Percentiles rank a stretch among this genome's conserved stretches.
phyloP scores from a whole-genome alignment of 495 filamentous ascomycete species.

The Trichocladium uniseriatum region DNA sequence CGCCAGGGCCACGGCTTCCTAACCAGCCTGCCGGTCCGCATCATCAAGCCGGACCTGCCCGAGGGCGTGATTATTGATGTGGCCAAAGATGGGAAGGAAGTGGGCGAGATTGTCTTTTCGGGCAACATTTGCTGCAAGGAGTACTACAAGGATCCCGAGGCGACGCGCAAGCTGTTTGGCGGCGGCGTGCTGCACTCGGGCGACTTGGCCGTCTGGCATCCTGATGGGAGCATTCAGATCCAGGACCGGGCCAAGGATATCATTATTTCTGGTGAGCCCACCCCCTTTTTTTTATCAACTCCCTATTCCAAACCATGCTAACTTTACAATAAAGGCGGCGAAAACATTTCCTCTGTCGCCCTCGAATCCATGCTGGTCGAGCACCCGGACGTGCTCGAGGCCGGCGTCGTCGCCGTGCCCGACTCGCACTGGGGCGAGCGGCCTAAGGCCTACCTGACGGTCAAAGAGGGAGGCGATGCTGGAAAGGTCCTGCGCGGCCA shows the following conservation, averaged over 20 bases:
- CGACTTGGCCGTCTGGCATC: constrained; percentile 85
- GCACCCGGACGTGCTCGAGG: constrained; percentile 84
- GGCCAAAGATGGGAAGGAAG: constrained; percentile 68
- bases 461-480: constrained; percentile 44
- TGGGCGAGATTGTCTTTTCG: constrained; percentile 83
- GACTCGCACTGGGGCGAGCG: constrained; percentile 92
- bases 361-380: constrained; percentile 86
- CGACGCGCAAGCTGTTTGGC: constrained; percentile 77
- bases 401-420: constrained; percentile 77
- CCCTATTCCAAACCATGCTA: not conserved
- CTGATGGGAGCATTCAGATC: constrained; percentile 84
- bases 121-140: constrained; percentile 90
- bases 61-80: constrained; percentile 65
- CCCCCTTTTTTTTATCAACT: not conserved
- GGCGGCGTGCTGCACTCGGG: constrained; percentile 85
- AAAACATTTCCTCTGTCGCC: constrained; percentile 92
- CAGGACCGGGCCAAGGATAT: constrained; percentile 94
- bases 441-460: constrained; percentile 87
- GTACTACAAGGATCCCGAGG: constrained; percentile 84
- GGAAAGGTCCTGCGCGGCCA: constrained; percentile 45
- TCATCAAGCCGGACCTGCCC: constrained; percentile 68
- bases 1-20: constrained; percentile 86
- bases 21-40: constrained; percentile 67
- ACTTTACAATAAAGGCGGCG: constrained; percentile 54
- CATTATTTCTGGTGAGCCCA: constrained; percentile 78